Evolutionary conservation across 257 asterid genomes (phyloP).

Genomic region (Echium plantagineum): DNA sequence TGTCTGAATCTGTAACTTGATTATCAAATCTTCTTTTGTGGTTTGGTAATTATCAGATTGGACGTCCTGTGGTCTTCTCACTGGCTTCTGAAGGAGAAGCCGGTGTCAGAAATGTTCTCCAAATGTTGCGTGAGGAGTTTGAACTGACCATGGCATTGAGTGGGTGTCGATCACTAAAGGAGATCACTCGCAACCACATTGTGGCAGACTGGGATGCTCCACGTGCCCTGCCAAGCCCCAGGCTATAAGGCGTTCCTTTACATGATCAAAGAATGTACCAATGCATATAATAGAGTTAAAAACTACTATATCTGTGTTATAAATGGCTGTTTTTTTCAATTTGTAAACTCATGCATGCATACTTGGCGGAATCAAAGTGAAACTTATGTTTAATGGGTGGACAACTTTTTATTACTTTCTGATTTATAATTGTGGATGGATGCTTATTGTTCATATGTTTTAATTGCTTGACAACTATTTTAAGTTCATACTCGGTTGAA

Average conservation of each 20-base stretch:
- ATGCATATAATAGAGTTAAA: conserved; percentile 1
- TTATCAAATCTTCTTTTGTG: background rate
- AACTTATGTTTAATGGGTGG: too few species aligned
- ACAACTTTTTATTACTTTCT: too few species aligned
- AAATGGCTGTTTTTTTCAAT: conserved; percentile 12
- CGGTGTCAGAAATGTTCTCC: conserved; percentile 66
- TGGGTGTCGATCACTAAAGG: conserved; percentile 64
- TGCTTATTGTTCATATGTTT: background rate
- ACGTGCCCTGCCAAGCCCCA: conserved; percentile 37
- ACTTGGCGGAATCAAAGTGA: conserved; percentile 7
- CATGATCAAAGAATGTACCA: background rate
- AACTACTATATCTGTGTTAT: conserved; percentile 12
- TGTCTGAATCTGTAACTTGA: background rate
- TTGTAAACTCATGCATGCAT: conserved; percentile 12
- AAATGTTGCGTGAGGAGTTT: conserved; percentile 83
- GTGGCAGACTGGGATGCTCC: conserved; percentile 72
- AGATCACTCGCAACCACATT: conserved; percentile 80
- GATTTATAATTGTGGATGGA: too few species aligned
- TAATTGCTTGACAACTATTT: too few species aligned
- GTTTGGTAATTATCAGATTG: conserved; percentile 35
- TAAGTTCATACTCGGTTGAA: too few species aligned
- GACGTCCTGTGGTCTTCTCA: conserved; percentile 85
- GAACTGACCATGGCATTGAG: conserved; percentile 95
- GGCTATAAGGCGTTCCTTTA: conserved; percentile 29
- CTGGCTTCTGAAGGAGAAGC: conserved; percentile 92